phyloP scores from a whole-genome alignment of 2,329 filamentous ascomycete species.

The Teratosphaeria epicoccoides region DNA sequence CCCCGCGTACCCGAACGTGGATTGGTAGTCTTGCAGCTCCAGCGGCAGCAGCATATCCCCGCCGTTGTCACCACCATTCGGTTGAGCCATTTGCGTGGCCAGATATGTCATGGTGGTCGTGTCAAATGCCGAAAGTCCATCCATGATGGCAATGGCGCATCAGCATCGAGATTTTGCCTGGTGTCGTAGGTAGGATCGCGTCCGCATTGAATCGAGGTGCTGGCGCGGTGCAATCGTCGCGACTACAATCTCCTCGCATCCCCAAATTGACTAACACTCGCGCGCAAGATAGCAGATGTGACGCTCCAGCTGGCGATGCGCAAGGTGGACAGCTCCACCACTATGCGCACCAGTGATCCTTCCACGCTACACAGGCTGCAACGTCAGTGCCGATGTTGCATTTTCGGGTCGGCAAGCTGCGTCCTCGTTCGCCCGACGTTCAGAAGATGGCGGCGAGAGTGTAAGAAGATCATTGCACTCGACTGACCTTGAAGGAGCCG shows the following conservation, averaged over 20 bases:
- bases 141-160: constrained; percentile 15
- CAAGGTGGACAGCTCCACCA: background rate
- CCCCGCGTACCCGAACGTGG: constrained; percentile 51
- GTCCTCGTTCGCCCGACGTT: background rate
- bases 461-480: background rate
- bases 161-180: background rate
- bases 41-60: constrained; percentile 40
- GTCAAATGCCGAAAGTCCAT: constrained; percentile 20
- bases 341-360: background rate
- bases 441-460: background rate
- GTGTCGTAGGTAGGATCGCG: background rate
- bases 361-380: background rate
- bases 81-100: constrained; percentile 46
- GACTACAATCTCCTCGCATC: too few relatives aligned
- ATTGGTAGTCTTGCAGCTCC: constrained; percentile 48
- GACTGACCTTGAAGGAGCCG: background rate
- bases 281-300: background rate
- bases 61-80: constrained; percentile 40
- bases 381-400: background rate
- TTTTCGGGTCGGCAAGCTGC: background rate
- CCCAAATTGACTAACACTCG: too few relatives aligned
- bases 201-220: background rate
- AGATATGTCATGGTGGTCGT: constrained; percentile 46
- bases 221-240: background rate
- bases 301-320: background rate